Evolutionary conservation across 2,329 filamentous ascomycete species (phyloP).

Genomic region (Neonectria magnoliae): DNA sequence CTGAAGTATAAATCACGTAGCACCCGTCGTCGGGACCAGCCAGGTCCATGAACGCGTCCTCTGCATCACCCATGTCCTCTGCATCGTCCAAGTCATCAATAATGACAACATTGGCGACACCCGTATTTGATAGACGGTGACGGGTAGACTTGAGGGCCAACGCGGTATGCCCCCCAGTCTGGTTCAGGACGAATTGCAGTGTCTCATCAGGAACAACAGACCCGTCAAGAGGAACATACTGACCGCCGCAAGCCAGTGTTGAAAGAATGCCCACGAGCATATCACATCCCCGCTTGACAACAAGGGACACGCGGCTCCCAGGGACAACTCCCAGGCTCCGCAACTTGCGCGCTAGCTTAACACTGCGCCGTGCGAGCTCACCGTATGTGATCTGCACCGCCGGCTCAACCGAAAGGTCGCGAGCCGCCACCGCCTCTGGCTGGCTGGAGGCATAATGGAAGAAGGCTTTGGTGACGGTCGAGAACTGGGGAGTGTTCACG

Average conservation of each 20-base stretch:
- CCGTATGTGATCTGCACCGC: slow-evolving; percentile 55
- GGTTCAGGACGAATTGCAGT: slow-evolving; percentile 59
- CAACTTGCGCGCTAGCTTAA: slow-evolving; percentile 53
- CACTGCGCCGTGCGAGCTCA: slow-evolving; percentile 51
- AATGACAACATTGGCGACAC: slow-evolving; percentile 38
- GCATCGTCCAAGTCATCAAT: slow-evolving; percentile 41
- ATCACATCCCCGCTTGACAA: slow-evolving; percentile 63
- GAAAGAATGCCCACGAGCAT: slow-evolving; percentile 67
- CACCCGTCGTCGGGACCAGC: slow-evolving; percentile 47
- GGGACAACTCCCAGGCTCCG: slow-evolving; percentile 52
- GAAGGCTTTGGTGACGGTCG: slow-evolving; percentile 51
- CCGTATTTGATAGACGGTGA: slow-evolving; percentile 37
- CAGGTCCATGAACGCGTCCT: not conserved
- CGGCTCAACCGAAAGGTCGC: slow-evolving; percentile 45
- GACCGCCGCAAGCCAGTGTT: slow-evolving; percentile 63
- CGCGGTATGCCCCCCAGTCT: slow-evolving; percentile 55
- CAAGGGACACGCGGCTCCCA: slow-evolving; percentile 62
- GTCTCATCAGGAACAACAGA: slow-evolving; percentile 60
- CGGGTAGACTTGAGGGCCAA: slow-evolving; percentile 55
- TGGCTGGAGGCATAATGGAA: slow-evolving; percentile 49
- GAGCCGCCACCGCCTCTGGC: slow-evolving; percentile 52
- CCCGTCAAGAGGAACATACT: slow-evolving; percentile 69
- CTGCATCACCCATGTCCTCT: not conserved
- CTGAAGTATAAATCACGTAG: slow-evolving; percentile 66
- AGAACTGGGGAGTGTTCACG: slow-evolving; percentile 32